A percentile compares a stretch with the other conserved stretches of the same genome.
These are phyloP conservation scores for Ustilago bromivora DNA, from an alignment of 1,284 basidiomycete genomes.

Conservation along the genomic window DNA sequence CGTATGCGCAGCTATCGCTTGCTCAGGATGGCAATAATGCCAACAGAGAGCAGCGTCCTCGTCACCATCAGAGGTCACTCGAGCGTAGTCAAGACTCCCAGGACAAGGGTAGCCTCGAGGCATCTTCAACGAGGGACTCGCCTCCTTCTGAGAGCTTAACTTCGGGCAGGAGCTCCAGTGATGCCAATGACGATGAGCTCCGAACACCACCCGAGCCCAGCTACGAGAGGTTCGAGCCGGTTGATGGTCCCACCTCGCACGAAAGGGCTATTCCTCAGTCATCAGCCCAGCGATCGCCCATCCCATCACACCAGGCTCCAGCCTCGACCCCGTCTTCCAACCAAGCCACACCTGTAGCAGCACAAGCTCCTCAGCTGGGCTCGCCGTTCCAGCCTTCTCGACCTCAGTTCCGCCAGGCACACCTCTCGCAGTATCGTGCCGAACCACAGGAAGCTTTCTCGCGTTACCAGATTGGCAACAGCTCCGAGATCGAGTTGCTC, in stretches of 20 bases:
- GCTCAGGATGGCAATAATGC: conserved; percentile 8
- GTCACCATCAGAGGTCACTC: conserved; percentile 7
- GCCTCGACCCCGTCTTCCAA: conserved; percentile 1
- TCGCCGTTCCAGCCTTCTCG: conserved; percentile 20
- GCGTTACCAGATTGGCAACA: conserved; percentile 20
- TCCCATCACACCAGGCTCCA: background rate
- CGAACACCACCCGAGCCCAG: conserved; percentile 42
- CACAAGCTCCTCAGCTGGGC: conserved; percentile 9
- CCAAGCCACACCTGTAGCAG: background rate
- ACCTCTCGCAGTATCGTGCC: background rate
- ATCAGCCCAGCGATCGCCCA: background rate
- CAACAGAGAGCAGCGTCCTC: background rate
- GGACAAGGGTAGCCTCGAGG: conserved; percentile 1
- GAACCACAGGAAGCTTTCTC: conserved; percentile 7
- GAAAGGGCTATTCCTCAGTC: background rate
- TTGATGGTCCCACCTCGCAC: background rate
- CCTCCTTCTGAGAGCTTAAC: conserved; percentile 23
- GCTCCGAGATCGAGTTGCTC: conserved; percentile 33
- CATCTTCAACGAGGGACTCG: conserved; percentile 19
- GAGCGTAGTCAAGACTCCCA: background rate
- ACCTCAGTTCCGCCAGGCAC: conserved; percentile 4
- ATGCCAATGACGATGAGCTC: conserved; percentile 37
- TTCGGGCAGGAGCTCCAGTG: conserved; percentile 37
- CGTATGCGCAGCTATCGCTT: conserved; percentile 28
- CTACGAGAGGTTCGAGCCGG: conserved; percentile 18